phyloP scores from a whole-genome alignment of 805 yeast genomes.

The Yamadazyma insecticola region DNA sequence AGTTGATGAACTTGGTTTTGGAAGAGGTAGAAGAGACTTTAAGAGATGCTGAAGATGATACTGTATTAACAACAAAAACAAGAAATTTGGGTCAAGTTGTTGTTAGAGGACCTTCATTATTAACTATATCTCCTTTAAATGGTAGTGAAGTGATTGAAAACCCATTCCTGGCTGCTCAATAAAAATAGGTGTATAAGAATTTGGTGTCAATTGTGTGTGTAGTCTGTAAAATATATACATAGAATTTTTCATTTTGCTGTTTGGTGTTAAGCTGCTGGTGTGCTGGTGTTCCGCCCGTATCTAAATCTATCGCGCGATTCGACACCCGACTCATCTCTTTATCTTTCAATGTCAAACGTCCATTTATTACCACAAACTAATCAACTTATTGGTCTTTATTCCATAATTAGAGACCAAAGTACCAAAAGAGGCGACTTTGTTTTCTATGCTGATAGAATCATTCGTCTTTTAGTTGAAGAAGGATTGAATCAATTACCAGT shows the following conservation, averaged over 20 bases:
- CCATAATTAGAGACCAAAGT: conserved; percentile 78
- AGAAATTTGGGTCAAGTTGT: conserved; percentile 76
- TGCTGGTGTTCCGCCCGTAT: too few relatives aligned
- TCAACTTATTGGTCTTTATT: conserved; percentile 81
- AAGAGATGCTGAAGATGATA: conserved; percentile 63
- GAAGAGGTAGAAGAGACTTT: conserved; percentile 66
- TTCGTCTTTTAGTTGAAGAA: conserved; percentile 88
- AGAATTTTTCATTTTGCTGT: too few relatives aligned
- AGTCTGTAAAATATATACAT: too few relatives aligned
- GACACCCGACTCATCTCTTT: conserved; percentile 1
- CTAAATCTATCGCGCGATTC: too few relatives aligned
- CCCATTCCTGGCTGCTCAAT: too few relatives aligned
- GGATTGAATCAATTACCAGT: conserved; percentile 94
- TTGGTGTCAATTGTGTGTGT: too few relatives aligned
- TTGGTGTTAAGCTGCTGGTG: too few relatives aligned
- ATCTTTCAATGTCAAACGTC: conserved; percentile 42
- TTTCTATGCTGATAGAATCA: conserved; percentile 92
- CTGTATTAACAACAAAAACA: conserved; percentile 49
- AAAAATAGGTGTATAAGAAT: too few relatives aligned
- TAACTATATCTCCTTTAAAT: conserved; percentile 68
- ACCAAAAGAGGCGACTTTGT: conserved; percentile 91
- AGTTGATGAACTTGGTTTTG: conserved; percentile 71
- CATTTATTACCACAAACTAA: conserved; percentile 78
- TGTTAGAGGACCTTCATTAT: conserved; percentile 77
- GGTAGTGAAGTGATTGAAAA: conserved; percentile 69